phyloP scores from a whole-genome alignment of 768 basidiomycete genomes.

The Thelephora aurantiotincta region DNA sequence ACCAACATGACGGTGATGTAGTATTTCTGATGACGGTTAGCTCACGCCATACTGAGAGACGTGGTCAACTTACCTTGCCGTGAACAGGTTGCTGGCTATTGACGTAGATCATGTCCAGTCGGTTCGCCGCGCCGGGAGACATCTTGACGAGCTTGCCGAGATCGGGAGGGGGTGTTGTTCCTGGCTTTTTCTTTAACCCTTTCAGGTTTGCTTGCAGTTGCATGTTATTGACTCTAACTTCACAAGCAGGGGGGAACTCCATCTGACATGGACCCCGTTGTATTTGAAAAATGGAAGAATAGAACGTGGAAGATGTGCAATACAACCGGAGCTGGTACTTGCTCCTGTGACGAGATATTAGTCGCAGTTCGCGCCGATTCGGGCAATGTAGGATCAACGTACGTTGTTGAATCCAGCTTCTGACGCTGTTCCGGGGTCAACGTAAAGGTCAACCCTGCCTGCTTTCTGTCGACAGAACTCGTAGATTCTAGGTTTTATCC shows the following conservation, averaged over 20 bases:
- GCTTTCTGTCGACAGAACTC: conserved; percentile 64
- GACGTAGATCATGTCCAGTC: conserved; percentile 80
- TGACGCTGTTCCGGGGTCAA: conserved; percentile 48
- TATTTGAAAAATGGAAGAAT: conserved; percentile 40
- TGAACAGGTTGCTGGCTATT: conserved; percentile 72
- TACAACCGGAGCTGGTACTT: conserved; percentile 76
- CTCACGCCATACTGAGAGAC: not conserved
- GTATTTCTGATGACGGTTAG: conserved; percentile 50
- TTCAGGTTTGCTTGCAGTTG: conserved; percentile 66
- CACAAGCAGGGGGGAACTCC: conserved; percentile 85
- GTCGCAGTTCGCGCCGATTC: not conserved
- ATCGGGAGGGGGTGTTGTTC: conserved; percentile 86
- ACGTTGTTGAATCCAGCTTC: conserved; percentile 49
- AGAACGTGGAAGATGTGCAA: conserved; percentile 76
- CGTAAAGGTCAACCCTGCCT: conserved; percentile 45
- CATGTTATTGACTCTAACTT: conserved; percentile 72
- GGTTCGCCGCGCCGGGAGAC: conserved; percentile 37
- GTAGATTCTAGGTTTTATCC: conserved; percentile 44
- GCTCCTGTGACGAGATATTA: conserved; percentile 25
- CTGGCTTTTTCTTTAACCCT: conserved; percentile 90
- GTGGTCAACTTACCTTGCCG: conserved; percentile 39
- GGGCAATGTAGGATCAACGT: conserved; percentile 9
- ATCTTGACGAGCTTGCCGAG: conserved; percentile 28
- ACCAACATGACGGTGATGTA: conserved; percentile 78
- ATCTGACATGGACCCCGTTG: conserved; percentile 49